Evolutionary conservation across 345 rosid genomes (phyloP), one percentile per base, ranked within the genome.

Genomic region (Geranium brycei): DNA sequence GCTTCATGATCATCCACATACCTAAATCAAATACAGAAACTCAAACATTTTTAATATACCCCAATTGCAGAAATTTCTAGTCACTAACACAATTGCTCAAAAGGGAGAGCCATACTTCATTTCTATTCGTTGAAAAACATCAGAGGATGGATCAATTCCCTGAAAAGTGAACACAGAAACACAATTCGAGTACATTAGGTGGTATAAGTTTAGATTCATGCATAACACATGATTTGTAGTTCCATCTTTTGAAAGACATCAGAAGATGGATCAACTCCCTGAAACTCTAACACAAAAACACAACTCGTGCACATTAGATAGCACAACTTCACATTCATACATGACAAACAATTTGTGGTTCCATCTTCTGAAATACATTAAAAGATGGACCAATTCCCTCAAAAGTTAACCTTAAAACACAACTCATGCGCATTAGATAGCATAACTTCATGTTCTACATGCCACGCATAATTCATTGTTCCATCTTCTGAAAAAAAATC

Each of bases 1-100:
- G 82, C 91, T 69, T 86, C 95, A 31, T 84, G 91, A 72, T 82
- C 87, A 56, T 89, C 87, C 32, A 89, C 79, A 69, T 87, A 92
- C 76, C 95, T 89, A 70, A 60, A 64, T 51, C n/a, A 57, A 55
- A 53, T n/a, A 17, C 31, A 8, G 30, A 64, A 67, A 31, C 14
- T 13, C 8, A 31, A 60, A 16, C 38, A 7, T 5, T 15, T 28
- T 60, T 35, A 11, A 51, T 15, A 16, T 12, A 30, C 32, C 5
- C 60, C 57, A 51, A 63, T 17, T 17, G 5, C 61, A 19, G 7
- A 51, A 40, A 35, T 41, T 17, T 53, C 30, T 55, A 28, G 10
- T 10, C 51, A 59, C 5, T 12, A 32, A 53, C 15, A 6, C 3
- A 2, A 56, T 12, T 28, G 41, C 11, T 17, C 28, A 23, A 60